These are phyloP conservation scores for Arabidopsis arenosa DNA, from an alignment of 345 rosid species.

Conservation along the genomic window DNA sequence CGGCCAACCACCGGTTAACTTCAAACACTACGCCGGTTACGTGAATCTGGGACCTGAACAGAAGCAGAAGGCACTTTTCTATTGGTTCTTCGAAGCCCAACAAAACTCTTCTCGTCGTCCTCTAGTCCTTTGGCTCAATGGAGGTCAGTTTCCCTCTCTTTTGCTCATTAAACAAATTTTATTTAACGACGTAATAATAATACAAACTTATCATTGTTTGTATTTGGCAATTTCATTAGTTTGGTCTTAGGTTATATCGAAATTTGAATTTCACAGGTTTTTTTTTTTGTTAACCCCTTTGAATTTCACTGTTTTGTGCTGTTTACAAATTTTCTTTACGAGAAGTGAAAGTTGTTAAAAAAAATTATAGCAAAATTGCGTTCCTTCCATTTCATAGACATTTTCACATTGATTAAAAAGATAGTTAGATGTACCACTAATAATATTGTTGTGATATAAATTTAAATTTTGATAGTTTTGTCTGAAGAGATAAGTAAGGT, in stretches of 20 bases:
- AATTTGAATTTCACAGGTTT: too few relatives aligned
- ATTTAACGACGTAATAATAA: neutral
- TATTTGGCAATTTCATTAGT: neutral
- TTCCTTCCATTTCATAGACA: neutral
- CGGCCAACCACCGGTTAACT: slow-evolving; percentile 61
- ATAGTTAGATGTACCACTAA: neutral
- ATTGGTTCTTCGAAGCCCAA: slow-evolving; percentile 78
- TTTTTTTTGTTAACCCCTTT: too few relatives aligned
- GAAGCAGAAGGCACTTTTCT: slow-evolving; percentile 60
- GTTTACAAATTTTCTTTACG: too few relatives aligned
- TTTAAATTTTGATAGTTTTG: too few relatives aligned
- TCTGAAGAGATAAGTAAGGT: too few relatives aligned
- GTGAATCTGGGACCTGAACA: slow-evolving; percentile 45
- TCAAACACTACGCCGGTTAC: slow-evolving; percentile 69
- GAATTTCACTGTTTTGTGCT: too few relatives aligned
- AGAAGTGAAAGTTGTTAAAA: too few relatives aligned
- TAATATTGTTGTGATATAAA: neutral
- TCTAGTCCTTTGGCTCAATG: slow-evolving; percentile 80
- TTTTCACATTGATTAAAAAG: neutral
- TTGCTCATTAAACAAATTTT: neutral
- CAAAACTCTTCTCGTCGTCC: slow-evolving; percentile 48
- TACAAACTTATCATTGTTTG: neutral
- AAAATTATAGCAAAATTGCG: neutral
- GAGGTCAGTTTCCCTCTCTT: slow-evolving; percentile 49
- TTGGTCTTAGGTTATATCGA: too few relatives aligned